Base-by-base conservation (phyloP, 2,329 filamentous ascomycete species). In the Westerdykella sp. region DNA sequence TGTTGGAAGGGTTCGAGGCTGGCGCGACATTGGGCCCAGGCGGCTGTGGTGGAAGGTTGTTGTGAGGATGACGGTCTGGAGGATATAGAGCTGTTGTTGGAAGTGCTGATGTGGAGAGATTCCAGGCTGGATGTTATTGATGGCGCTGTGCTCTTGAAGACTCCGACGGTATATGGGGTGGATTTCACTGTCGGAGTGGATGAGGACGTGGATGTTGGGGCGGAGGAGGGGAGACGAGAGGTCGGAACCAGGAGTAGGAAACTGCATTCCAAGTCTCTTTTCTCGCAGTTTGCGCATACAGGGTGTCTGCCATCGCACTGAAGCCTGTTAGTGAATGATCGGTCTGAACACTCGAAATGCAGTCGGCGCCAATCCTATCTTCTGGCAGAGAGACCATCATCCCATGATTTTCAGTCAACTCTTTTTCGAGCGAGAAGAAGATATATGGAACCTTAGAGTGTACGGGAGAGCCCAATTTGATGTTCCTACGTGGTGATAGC, bases 231-330 rank as follows among this genome's bases (percentile, higher is more conserved):
- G 7, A 66, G 55, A 25, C 54, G 49, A 34, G 62, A 60, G 9
- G 60, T 57, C 9, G 63, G 62, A 13, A 49, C 60, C 4, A 66
- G 52, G 11, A 57, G 44, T 1, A 62, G 55, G 36, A 66, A 66
- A 41, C 61, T 65, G 39, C 63, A 67, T 7, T 54, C 48, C 3
- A 62, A 49, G 32, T 53, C 51, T 46, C 54, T 55, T 43, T 63
- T 66, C 25, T 56, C 44, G 46, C 63, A 67, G 37, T 62, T 66
- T 2, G 45, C 48, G 44, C 63, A 67, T 31, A 45, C 53, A 23
- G 63, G 62, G 31, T 65, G 56, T 28, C 51, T 56, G 14, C 50
- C 51, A 34, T 67, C 63, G 47, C 63, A 67, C 63, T 67, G 25
- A 34, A 15, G 32, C 13, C 12, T 35, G 40, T 21, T 22, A 23